Evolutionary conservation across 345 rosid species (phyloP), one percentile per base, ranked within the genome.

Genomic region (Gossypium bickii): DNA sequence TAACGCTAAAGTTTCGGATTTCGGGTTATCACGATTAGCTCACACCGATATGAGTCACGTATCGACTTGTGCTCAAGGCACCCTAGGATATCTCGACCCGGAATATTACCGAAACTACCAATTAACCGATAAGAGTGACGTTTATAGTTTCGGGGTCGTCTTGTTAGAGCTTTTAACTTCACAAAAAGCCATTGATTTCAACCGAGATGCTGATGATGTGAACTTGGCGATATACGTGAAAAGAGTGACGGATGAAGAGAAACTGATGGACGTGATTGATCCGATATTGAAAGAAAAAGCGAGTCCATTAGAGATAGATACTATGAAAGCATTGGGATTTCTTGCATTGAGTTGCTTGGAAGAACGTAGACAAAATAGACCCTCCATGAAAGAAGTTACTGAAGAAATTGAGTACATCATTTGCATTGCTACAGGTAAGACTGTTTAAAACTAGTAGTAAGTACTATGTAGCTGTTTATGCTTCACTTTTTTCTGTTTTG

Each of bases 101-200:
- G 93, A 89, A 8, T 89, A 89, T 76, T 89, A 85, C 71, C 68
- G 84, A 49, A 87, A 85, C 58, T 87, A 82, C 59, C 91, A 89
- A 80, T 73, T 89, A 17, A 86, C 91, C 0, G 91, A 87, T 51
- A 86, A 87, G 78, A 89, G 93, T 18, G 89, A 89, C 49, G 89
- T 87, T 27, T 89, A 89, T 49, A 89, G 93, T 78, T 89, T 86
- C n/a, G 91, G 93, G 18, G 89, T 89, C 12, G 93, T 89, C 72
- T 51, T 89, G 24, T 29, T 89, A 10, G 93, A 87, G 84, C 76
- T 87, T 3, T 63, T 86, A 65, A 87, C 93, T 9, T 83, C 88
- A 0, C 81, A 86, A 56, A 86, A 77, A 69, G 93, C 90, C 0
- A 87, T 87, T 52, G 90, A 87, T 71, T 87, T 89, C 75, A 85